These are phyloP conservation scores for Pseudogymnoascus sp. DNA, from an alignment of 2,329 filamentous ascomycete species.

Conservation along the genomic window DNA sequence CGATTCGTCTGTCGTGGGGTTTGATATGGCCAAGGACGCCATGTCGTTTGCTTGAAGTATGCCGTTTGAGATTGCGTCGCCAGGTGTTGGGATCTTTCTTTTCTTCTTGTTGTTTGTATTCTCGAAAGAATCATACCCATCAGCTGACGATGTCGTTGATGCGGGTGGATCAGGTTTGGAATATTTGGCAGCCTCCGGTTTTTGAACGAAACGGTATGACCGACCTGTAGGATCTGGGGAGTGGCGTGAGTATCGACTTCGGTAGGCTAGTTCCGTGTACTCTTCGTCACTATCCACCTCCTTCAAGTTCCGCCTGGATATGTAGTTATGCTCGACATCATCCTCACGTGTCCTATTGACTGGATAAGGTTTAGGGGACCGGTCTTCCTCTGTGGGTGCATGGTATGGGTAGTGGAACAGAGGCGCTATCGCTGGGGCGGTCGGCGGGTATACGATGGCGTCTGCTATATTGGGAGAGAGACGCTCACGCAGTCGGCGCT, in stretches of 20 bases:
- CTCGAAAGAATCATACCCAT: slow-evolving; percentile 95
- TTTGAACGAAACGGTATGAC: slow-evolving; percentile 36
- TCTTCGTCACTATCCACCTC: slow-evolving; percentile 57
- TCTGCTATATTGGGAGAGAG: slow-evolving; percentile 78
- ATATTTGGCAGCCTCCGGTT: slow-evolving; percentile 39
- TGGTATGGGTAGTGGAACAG: slow-evolving; percentile 63
- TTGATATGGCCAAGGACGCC: slow-evolving; percentile 53
- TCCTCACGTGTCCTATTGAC: slow-evolving; percentile 20
- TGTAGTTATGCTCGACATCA: slow-evolving; percentile 28
- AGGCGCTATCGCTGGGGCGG: slow-evolving; percentile 60
- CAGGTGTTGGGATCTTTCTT: slow-evolving; percentile 88
- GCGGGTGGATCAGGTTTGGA: slow-evolving; percentile 48
- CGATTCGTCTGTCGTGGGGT: slow-evolving; percentile 35
- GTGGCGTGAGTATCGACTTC: slow-evolving; percentile 35
- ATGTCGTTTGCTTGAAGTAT: slow-evolving; percentile 51
- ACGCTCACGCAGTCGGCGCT: slow-evolving; percentile 77
- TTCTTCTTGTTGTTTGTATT: slow-evolving; percentile 99
- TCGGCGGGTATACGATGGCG: slow-evolving; percentile 72
- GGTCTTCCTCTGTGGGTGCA: slow-evolving; percentile 29
- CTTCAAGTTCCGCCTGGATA: slow-evolving; percentile 44
- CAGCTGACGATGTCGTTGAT: slow-evolving; percentile 63
- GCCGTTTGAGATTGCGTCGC: slow-evolving; percentile 48
- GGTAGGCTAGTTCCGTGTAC: slow-evolving; percentile 32
- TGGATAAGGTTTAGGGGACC: slow-evolving; percentile 21
- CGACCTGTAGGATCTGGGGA: slow-evolving; percentile 40